Conservation (phyloP, 1,284 basidiomycete genomes). For the Trichosporon asahii region DNA sequence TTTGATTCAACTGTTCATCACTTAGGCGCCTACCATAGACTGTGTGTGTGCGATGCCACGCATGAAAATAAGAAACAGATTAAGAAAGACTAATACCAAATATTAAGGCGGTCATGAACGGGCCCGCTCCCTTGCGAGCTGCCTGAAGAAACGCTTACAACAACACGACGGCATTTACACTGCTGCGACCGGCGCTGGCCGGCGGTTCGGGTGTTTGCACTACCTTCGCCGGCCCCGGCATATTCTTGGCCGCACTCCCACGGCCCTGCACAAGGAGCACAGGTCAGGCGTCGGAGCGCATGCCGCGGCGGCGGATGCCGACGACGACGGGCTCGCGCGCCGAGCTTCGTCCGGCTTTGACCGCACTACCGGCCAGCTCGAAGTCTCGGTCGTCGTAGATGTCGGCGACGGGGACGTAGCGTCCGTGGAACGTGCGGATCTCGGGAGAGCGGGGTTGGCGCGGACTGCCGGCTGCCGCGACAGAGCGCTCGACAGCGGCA, state of each 20-base stretch:
- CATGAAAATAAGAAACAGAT: background rate
- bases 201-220: background rate
- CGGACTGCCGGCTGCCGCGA: background rate
- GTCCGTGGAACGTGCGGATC: constrained; percentile 14
- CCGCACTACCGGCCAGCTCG: background rate
- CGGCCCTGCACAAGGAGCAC: constrained; percentile 2
- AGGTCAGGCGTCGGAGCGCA: constrained; percentile 5
- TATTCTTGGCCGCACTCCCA: background rate
- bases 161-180: background rate
- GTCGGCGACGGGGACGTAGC: constrained; percentile 24
- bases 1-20: constrained; percentile 26
- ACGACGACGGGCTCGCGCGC: constrained; percentile 29
- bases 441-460: background rate
- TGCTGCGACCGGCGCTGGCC: background rate
- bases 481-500: background rate
- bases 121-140: background rate
- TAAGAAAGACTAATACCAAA: background rate
- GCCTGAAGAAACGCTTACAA: background rate
- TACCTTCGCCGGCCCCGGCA: too few relatives aligned
- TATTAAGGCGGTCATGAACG: background rate
- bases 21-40: background rate
- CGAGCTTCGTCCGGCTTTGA: constrained; percentile 11
- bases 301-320: constrained; percentile 28
- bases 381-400: constrained; percentile 13
- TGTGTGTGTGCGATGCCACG: background rate